Evolutionary conservation across 2,329 filamentous ascomycete genomes (phyloP), one percentile per base, ranked within the genome.

Genomic region (Colletotrichum sp.): DNA sequence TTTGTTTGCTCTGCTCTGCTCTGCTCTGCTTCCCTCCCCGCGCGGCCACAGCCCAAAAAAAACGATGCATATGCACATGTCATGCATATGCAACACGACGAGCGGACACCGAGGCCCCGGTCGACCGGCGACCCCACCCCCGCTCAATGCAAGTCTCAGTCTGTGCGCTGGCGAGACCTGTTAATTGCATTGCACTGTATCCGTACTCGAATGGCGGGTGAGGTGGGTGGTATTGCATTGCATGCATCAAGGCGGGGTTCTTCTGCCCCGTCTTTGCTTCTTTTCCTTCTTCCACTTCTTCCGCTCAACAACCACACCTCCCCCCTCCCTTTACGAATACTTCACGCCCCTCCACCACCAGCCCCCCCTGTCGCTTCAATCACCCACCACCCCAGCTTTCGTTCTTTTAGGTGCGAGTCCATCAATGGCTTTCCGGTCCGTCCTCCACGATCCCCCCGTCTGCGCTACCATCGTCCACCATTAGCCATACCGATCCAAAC

Each of bases 391-490:
- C 28, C 8, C 43, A 60, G 58, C 58, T 38, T 28, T 28, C 7
- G n/a, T 62, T 32, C 28, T 26, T 21, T 10, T 16, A 15, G 60
- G 28, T 24, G 34, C 43, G 58, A 60, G n/a, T 24, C 43, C 56
- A 38, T 73, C 73, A 21, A 71, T 67, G 73, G 73, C 48, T 67
- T 64, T 65, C 62, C 73, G 73, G 73, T 34, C 73, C 73, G 73
- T 62, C 30, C 62, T 75, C 73, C 70, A 72, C 55, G 32, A 75
- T 64, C 43, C 69, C 52, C 36, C 30, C 68, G 21, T 36, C 36
- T 32, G n/a, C 58, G 18, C 61, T 38, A 26, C 61, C 13, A 21
- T 52, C 32, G n/a, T 64, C 16, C 60, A 34, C 61, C 61, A 32
- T 26, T 28, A 30, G 21, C 48, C 26, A 70, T 30, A 18, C 60